Evolutionary conservation across 163 green algal species (phyloP).

Genomic region (Volvox carteri): DNA sequence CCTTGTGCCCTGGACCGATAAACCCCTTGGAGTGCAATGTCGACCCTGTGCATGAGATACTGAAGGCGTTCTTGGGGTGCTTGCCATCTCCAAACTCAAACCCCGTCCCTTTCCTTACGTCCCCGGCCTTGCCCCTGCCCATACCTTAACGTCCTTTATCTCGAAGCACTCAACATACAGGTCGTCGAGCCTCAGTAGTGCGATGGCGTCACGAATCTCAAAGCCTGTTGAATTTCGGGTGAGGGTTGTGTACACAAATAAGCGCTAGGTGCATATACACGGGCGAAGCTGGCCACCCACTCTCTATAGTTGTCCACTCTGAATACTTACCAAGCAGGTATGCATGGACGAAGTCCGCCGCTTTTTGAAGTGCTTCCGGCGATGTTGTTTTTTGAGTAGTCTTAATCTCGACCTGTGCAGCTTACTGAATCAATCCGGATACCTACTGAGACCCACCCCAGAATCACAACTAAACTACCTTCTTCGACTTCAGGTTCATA

Average conservation of each 20-base stretch:
- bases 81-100: no score
- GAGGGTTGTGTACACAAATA: no score
- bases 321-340: conserved; percentile 88
- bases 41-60: no score
- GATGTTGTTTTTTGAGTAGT: conserved; percentile 89
- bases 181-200: conserved; percentile 97
- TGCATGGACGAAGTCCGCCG: conserved; percentile 97
- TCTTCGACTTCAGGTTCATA: conserved; percentile 98
- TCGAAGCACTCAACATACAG: conserved; percentile 99
- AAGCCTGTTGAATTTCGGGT: conserved; percentile 77
- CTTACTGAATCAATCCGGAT: neutral
- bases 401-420: conserved; percentile 95
- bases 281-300: no score
- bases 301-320: no score
- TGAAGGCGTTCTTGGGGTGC: no score
- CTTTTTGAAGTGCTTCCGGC: conserved; percentile 92
- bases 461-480: conserved; percentile 68
- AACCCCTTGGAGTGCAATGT: no score
- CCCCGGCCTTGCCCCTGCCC: no score
- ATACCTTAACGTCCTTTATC: conserved; percentile 97
- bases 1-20: no score
- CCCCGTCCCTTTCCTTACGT: no score
- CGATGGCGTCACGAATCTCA: conserved; percentile 95
- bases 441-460: neutral
- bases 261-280: no score